Evolutionary conservation across 2,329 filamentous ascomycete genomes (phyloP), one percentile per base, ranked within the genome.

Genomic region (Tolypocladium tropicale): DNA sequence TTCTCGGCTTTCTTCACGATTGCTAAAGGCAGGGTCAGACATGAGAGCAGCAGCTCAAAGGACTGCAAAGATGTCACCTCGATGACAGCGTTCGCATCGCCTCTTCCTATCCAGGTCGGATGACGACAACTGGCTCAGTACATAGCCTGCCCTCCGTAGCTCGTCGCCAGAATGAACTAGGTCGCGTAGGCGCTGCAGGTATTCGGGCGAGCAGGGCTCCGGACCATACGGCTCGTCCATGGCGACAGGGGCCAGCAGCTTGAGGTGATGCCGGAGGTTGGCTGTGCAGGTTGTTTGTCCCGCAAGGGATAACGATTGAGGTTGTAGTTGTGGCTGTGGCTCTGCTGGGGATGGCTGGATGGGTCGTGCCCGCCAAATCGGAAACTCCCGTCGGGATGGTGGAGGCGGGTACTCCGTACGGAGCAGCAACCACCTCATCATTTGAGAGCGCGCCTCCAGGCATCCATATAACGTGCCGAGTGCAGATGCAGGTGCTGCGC

Each of bases 31-130:
- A 18, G 25, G 9, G 36, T 55, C 18, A 55, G 48, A n/a, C 12
- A 14, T 30, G 33, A 5, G 34, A 3, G 10, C 21, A 2, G n/a
- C 37, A 1, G 7, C 18, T 7, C 7, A 6, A 18, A 21, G 10
- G 25, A 12, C 21, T 11, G 3, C 3, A 28, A 11, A 32, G 16
- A 10, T 55, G 57, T 60, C 50, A 68, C 66, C 57, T 50, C 65
- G 63, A 39, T 53, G 53, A 55, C 69, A 71, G 25, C 56, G 58
- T 23, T 51, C 55, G 57, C 69, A 71, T 23, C 68, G 64, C 49
- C 60, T 64, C 61, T 71, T 71, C n/a, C 61, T 63, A 7, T 68
- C 59, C 3, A 71, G 53, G 14, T 71, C 67, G 1, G 55, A 51
- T 21, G 37, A 23, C 3, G 63, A 60, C 7, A 70, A 60, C 52